Evolutionary conservation across 1,284 basidiomycete species (phyloP).

Genomic region (Amylostereum chailletii): DNA sequence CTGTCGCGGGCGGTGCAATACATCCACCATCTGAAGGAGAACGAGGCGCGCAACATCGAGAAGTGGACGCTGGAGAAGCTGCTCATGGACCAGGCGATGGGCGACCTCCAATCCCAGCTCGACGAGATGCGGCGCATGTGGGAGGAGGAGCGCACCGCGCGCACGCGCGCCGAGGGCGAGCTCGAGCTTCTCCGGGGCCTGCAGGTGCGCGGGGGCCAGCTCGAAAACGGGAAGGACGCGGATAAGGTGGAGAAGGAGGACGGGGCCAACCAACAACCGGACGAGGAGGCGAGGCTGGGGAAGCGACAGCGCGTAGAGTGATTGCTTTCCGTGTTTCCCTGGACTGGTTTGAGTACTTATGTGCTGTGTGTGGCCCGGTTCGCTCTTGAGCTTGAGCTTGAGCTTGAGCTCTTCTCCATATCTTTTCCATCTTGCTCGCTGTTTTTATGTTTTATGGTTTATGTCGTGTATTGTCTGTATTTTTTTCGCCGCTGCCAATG

Average conservation of each 20-base stretch:
- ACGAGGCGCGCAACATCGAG: constrained; percentile 85
- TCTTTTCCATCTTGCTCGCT: no score
- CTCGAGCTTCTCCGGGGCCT: constrained; percentile 38
- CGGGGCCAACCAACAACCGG: constrained; percentile 8
- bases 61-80: constrained; percentile 93
- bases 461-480: no score
- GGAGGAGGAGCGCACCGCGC: constrained; percentile 58
- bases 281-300: constrained; percentile 12
- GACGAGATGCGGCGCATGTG: constrained; percentile 68
- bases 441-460: no score
- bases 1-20: constrained; percentile 81
- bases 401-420: no score
- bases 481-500: no score
- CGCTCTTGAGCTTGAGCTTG: no score
- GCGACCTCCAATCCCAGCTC: constrained; percentile 70
- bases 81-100: constrained; percentile 88
- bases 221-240: constrained; percentile 16
- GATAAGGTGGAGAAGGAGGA: constrained; percentile 10
- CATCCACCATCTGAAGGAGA: constrained; percentile 85
- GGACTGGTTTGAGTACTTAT: no score
- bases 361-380: no score
- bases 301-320: constrained; percentile 23
- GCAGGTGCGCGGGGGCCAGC: constrained; percentile 14
- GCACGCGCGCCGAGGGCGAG: constrained; percentile 53
- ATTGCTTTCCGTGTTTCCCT: background rate